Evolutionary conservation across 805 yeast genomes (phyloP), one percentile per base, ranked within the genome.

Genomic region (Dipodascus geniculatus): DNA sequence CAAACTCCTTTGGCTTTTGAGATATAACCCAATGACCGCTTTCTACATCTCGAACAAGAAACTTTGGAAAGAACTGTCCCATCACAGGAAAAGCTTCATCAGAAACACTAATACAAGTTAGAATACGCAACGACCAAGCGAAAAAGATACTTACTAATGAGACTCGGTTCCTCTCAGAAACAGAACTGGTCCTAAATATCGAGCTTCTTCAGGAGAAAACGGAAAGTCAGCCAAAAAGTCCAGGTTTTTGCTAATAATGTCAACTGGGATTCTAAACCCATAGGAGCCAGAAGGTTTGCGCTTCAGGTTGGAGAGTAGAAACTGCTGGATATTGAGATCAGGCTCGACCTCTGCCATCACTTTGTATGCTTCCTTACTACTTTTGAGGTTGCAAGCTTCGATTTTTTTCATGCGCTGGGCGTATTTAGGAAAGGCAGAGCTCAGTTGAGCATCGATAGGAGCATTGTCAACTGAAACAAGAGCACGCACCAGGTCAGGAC

Each of bases 11-110:
- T 0, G 98, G 96, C 60, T 84, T 83, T 63, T 91, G 96, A 44
- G 87, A 80, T 58, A 87, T 87, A n/a, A 90, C 59, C 96, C 97
- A 91, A 67, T 91, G 99, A 1, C 96, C 96, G 0, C 90, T 79
- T 17, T 87, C 82, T 22, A 93, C 71, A 62, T 85, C 96, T 48
- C 78, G 73, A 14, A 86, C 69, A 55, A 80, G 85, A 63, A 88
- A 89, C 23, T 74, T 71, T 0, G 97, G 97, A 69, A 88, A 91
- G 63, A 78, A 86, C 54, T 71, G 69, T 1, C 90, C 95, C 51
- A 88, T 83, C 19, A 77, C 78, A 0, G 86, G 82, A 22, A 89
- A 65, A 23, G 77, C 79, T 56, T 89, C 96, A 66, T 90, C 97
- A 0, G 95, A 83, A 19, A 91, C 82, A 65, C 44, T 38, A 38